A percentile compares a stretch with the other conserved stretches of the same genome.
Evolutionary conservation across 1,284 basidiomycete genomes (phyloP).

Genomic region (Phaffia rhodozyma): DNA sequence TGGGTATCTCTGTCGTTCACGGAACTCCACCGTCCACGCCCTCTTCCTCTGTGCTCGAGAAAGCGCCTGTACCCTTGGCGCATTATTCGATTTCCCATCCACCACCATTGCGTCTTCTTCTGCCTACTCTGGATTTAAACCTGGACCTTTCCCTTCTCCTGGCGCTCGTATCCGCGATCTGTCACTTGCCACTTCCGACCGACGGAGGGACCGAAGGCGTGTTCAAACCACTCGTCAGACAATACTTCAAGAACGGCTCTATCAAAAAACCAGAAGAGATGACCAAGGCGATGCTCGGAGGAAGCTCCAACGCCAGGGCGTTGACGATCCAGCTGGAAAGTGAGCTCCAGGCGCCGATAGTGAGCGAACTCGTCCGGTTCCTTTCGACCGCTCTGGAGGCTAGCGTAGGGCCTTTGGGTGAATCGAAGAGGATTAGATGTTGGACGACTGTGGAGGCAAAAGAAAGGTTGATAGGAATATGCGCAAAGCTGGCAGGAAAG

Average conservation of each 20-base stretch:
- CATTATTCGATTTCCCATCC: not conserved
- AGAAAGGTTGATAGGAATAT: conserved; percentile 53
- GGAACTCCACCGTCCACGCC: conserved; percentile 38
- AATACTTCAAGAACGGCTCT: conserved; percentile 31
- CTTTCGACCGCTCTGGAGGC: conserved; percentile 23
- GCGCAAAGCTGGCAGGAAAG: conserved; percentile 56
- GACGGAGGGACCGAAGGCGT: conserved; percentile 45
- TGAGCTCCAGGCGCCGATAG: conserved; percentile 50
- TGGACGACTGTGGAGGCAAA: conserved; percentile 61
- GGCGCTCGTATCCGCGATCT: conserved; percentile 60
- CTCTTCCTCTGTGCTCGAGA: too few relatives aligned
- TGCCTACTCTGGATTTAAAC: conserved; percentile 39
- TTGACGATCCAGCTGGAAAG: conserved; percentile 52
- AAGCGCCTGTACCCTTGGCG: conserved; percentile 22
- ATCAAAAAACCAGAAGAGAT: conserved; percentile 4
- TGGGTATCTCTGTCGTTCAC: conserved; percentile 51
- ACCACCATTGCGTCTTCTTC: not conserved
- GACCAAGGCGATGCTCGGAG: conserved; percentile 30
- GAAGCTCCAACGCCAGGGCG: conserved; percentile 47
- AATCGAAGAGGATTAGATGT: conserved; percentile 38
- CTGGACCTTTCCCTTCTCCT: conserved; percentile 63
- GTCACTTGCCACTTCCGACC: conserved; percentile 50
- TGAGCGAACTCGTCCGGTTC: conserved; percentile 48
- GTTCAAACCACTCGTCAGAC: conserved; percentile 50
- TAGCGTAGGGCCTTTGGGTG: conserved; percentile 4